A percentile compares a stretch with the other conserved stretches of the same genome.
Evolutionary conservation across 164 flowering plant genomes (phyloP).

Genomic region (Nymphaea colorata): DNA sequence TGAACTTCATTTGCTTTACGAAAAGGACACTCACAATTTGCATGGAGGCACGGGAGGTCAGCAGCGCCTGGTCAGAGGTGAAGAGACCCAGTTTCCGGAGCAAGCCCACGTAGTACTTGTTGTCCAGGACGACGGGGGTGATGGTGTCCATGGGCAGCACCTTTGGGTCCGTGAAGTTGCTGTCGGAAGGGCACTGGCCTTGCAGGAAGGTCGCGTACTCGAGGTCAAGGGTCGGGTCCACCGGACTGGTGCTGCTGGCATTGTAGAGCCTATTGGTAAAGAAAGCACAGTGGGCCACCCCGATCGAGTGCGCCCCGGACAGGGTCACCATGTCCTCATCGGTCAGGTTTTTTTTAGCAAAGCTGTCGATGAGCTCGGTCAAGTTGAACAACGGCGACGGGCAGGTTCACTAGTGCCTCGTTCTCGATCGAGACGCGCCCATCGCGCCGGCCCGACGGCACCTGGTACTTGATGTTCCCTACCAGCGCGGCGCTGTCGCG

Average conservation of each 20-base stretch:
- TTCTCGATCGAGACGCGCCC: not conserved
- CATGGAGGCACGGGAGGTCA: not conserved
- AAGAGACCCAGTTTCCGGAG: not conserved
- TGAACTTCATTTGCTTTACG: too few species aligned
- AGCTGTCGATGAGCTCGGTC: constrained; percentile 2
- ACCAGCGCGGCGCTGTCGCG: constrained; percentile 3
- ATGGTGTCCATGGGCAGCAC: not conserved
- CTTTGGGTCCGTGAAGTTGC: not conserved
- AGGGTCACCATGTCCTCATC: constrained; percentile 7
- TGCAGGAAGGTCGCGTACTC: not conserved
- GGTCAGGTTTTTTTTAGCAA: constrained; percentile 2
- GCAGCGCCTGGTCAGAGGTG: not conserved
- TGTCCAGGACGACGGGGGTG: not conserved
- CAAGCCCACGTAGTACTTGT: not conserved
- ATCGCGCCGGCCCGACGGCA: constrained; percentile 5
- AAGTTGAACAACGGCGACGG: constrained; percentile 2
- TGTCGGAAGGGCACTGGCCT: not conserved
- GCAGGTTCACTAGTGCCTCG: not conserved
- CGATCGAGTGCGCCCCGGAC: constrained; percentile 1
- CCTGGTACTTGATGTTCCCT: constrained; percentile 4
- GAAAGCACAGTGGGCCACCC: constrained; percentile 1
- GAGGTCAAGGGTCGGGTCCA: not conserved
- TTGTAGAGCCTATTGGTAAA: not conserved
- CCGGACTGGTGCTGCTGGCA: not conserved
- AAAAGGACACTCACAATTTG: not conserved